Evolutionary conservation across 1,139 yeast genomes (phyloP).

Genomic region (Yamadazyma taylorii): DNA sequence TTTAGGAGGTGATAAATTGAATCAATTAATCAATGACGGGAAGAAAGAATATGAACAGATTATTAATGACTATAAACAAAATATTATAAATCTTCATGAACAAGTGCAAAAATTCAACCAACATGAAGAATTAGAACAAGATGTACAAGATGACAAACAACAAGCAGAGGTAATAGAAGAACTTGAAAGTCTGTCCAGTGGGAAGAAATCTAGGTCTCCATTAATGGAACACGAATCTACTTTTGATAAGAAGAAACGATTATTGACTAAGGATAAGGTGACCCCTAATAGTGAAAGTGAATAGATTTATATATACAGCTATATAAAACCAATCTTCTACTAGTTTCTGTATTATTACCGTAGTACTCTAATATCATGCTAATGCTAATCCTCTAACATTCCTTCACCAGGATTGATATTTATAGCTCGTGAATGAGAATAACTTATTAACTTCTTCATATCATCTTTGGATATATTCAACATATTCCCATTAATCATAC

Average conservation of each 20-base stretch:
- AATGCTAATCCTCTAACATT: too few species aligned
- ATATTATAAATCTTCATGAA: conserved; percentile 15
- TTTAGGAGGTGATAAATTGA: conserved; percentile 39
- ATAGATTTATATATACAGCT: background rate
- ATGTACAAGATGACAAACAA: conserved; percentile 16
- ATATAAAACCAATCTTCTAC: too few species aligned
- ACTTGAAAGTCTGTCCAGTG: conserved; percentile 15
- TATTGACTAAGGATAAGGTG: conserved; percentile 12
- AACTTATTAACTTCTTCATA: conserved; percentile 44
- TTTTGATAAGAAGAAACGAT: conserved; percentile 12
- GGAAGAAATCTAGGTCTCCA: conserved; percentile 23
- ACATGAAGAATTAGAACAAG: conserved; percentile 18
- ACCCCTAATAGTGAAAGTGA: conserved; percentile 1
- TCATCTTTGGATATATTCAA: conserved; percentile 45
- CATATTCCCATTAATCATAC: conserved; percentile 22
- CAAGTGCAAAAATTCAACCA: conserved; percentile 20
- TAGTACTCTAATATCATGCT: too few species aligned
- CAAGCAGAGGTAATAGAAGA: conserved; percentile 16
- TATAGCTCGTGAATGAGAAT: conserved; percentile 38
- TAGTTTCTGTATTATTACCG: too few species aligned
- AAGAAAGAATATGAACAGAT: conserved; percentile 18
- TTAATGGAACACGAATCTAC: conserved; percentile 12
- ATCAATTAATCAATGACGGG: conserved; percentile 26
- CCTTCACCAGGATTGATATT: background rate
- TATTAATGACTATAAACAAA: conserved; percentile 14